These are phyloP conservation scores for Rhodotorula sp. DNA, from an alignment of 1,284 basidiomycete species.

Conservation along the genomic window DNA sequence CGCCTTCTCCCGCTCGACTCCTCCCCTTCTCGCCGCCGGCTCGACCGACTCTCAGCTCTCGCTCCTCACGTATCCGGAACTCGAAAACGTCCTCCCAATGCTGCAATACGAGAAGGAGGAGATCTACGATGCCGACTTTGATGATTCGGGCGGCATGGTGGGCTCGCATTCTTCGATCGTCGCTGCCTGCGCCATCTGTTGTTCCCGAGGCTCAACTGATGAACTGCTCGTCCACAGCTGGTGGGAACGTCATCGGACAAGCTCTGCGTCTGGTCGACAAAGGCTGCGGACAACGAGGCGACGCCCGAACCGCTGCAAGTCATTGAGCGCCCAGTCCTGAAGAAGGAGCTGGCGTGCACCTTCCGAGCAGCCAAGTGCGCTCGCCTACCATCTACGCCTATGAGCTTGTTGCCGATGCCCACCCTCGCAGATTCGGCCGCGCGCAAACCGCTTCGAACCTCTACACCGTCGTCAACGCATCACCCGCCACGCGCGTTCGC, in stretches of 20 bases:
- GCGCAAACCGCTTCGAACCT: conserved; percentile 54
- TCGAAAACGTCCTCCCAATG: conserved; percentile 29
- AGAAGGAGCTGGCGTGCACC: conserved; percentile 52
- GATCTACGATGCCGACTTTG: conserved; percentile 42
- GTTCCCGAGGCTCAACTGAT: neutral
- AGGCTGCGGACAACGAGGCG: neutral
- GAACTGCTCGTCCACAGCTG: neutral
- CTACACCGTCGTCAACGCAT: conserved; percentile 73
- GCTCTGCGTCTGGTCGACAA: conserved; percentile 34
- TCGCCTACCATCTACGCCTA: neutral
- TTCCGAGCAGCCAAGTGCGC: conserved; percentile 72
- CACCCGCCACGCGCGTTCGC: conserved; percentile 41
- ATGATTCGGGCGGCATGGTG: conserved; percentile 25
- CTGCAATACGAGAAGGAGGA: conserved; percentile 38
- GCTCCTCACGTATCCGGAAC: conserved; percentile 23
- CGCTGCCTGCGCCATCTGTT: no score
- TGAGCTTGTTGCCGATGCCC: neutral
- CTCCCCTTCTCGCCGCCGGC: conserved; percentile 27
- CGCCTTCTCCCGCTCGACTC: conserved; percentile 64
- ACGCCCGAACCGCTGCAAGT: conserved; percentile 35
- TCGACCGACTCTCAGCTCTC: conserved; percentile 36
- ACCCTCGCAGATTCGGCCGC: conserved; percentile 60
- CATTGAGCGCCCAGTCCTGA: conserved; percentile 43
- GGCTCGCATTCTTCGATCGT: neutral
- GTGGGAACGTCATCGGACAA: conserved; percentile 29